These are phyloP conservation scores for Podila verticillata DNA, from an alignment of 192 early-diverging fungal genomes.

Conservation along the genomic window DNA sequence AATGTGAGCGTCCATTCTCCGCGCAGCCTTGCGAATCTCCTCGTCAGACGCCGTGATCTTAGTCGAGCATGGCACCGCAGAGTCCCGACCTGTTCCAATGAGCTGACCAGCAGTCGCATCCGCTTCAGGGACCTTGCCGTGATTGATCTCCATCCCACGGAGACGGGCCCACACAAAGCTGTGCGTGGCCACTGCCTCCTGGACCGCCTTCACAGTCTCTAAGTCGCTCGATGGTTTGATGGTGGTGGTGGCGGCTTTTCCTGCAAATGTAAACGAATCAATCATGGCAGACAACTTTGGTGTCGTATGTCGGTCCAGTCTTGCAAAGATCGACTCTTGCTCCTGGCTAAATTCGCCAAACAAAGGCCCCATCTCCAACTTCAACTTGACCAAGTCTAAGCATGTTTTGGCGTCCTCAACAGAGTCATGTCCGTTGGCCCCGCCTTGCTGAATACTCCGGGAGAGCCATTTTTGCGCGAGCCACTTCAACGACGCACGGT, in stretches of 20 bases:
- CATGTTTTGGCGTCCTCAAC: slow-evolving; percentile 73
- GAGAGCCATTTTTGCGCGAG: slow-evolving; percentile 60
- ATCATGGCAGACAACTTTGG: slow-evolving; percentile 37
- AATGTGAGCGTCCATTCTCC: slow-evolving; percentile 49
- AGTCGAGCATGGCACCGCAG: neutral
- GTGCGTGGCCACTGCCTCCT: slow-evolving; percentile 5
- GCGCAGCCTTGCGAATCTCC: slow-evolving; percentile 16
- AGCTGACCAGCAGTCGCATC: neutral
- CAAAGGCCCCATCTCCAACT: slow-evolving; percentile 50
- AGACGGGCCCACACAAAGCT: slow-evolving; percentile 40
- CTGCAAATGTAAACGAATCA: slow-evolving; percentile 11
- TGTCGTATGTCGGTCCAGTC: slow-evolving; percentile 16
- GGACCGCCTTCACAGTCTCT: slow-evolving; percentile 18
- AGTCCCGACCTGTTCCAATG: neutral
- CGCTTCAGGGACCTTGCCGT: slow-evolving; percentile 10
- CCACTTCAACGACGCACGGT: slow-evolving; percentile 59
- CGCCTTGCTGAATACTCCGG: slow-evolving; percentile 63
- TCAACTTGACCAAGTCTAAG: slow-evolving; percentile 69
- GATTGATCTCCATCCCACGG: slow-evolving; percentile 36
- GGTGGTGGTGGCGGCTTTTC: neutral
- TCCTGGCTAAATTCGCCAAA: slow-evolving; percentile 54
- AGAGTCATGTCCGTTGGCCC: slow-evolving; percentile 68
- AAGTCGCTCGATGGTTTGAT: slow-evolving; percentile 20
- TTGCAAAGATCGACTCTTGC: slow-evolving; percentile 25
- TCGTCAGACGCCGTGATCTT: slow-evolving; percentile 15